These are phyloP conservation scores for Irpex sp. DNA, from an alignment of 1,284 basidiomycete genomes.

Conservation along the genomic window DNA sequence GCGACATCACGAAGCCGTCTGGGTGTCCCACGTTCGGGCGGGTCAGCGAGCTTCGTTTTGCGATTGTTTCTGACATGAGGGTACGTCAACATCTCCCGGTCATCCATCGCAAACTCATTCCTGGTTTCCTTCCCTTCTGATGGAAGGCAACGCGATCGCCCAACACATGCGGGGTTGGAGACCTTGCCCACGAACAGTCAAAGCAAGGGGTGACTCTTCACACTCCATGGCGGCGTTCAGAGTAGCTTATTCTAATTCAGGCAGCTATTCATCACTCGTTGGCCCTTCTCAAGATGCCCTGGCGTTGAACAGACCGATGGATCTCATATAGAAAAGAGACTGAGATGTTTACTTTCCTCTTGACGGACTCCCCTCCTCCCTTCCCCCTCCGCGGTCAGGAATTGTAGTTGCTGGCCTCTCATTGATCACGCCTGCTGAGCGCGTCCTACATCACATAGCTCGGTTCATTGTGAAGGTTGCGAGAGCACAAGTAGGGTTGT, in stretches of 20 bases:
- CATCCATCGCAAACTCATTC: neutral
- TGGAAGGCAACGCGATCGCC: neutral
- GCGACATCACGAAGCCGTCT: neutral
- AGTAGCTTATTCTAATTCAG: neutral
- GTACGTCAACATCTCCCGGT: neutral
- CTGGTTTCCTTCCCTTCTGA: neutral
- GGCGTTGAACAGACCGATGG: neutral
- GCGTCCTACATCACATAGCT: neutral
- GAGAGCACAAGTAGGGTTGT: neutral
- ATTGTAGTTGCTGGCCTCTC: neutral
- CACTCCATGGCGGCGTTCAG: neutral
- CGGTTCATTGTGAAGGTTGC: neutral
- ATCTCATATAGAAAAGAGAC: neutral
- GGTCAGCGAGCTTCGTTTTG: neutral
- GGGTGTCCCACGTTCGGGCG: neutral
- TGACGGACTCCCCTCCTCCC: neutral
- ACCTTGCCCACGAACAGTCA: neutral
- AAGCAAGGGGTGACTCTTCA: neutral
- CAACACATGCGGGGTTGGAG: conserved; percentile 1
- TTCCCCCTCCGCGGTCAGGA: neutral
- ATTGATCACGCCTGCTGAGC: neutral
- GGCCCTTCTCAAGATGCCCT: neutral
- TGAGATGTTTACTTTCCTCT: neutral
- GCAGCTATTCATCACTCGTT: neutral
- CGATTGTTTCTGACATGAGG: neutral